phyloP scores from a whole-genome alignment of 2,329 filamentous ascomycete genomes.

The Fusarium sp. region DNA sequence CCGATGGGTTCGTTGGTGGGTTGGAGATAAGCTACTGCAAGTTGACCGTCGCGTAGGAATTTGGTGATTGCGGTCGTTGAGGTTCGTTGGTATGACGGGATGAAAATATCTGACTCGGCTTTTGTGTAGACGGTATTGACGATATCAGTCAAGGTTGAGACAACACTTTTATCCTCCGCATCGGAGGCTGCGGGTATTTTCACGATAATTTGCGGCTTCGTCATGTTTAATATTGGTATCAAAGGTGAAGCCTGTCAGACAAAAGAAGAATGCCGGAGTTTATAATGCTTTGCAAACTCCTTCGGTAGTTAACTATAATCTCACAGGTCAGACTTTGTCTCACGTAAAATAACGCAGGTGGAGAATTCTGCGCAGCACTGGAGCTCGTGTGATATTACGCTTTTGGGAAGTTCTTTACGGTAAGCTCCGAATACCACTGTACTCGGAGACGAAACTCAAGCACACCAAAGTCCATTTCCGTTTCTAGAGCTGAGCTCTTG shows the following conservation, averaged over 20 bases:
- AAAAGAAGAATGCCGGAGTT: accelerated
- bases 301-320: not conserved
- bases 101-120: constrained; percentile 46
- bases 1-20: constrained; percentile 32
- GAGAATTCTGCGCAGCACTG: not conserved
- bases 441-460: no score
- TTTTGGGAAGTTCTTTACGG: not conserved
- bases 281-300: not conserved
- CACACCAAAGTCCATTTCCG: no score
- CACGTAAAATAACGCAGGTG: not conserved
- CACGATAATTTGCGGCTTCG: constrained; percentile 15
- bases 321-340: not conserved
- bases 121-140: constrained; percentile 46
- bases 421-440: no score
- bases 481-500: no score
- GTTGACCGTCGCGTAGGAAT: constrained; percentile 36
- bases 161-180: constrained; percentile 33
- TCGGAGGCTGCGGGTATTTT: constrained; percentile 31
- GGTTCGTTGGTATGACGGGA: constrained; percentile 45
- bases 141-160: constrained; percentile 33
- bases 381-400: not conserved
- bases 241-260: accelerated
- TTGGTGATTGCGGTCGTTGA: constrained; percentile 32
- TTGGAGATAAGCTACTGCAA: constrained; percentile 42
- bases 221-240: not conserved